phyloP scores from a whole-genome alignment of 768 basidiomycete species.

The Lactarius psammicola region DNA sequence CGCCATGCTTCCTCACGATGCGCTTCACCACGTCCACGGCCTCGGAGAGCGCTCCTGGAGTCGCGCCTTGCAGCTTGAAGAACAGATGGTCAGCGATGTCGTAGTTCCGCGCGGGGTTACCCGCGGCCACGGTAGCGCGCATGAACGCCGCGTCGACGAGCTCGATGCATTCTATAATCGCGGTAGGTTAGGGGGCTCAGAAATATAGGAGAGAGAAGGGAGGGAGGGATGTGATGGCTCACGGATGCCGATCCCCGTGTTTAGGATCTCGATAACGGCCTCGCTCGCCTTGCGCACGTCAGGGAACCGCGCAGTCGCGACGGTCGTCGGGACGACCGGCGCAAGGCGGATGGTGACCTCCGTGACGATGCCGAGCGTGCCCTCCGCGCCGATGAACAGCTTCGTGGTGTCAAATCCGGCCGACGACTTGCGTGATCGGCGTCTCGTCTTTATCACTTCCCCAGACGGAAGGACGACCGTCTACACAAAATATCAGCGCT shows the following conservation, averaged over 20 bases:
- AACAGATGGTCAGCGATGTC: constrained; percentile 60
- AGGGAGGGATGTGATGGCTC: constrained; percentile 32
- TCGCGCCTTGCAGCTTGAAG: constrained; percentile 83
- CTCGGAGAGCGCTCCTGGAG: constrained; percentile 55
- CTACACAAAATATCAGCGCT: constrained; percentile 42
- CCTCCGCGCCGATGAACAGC: constrained; percentile 80
- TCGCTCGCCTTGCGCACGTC: constrained; percentile 70
- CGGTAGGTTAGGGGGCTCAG: neutral
- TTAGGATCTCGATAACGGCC: constrained; percentile 70
- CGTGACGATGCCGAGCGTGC: constrained; percentile 84
- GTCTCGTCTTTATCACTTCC: constrained; percentile 86
- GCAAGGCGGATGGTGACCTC: constrained; percentile 85
- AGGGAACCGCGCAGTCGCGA: constrained; percentile 81
- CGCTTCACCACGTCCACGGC: constrained; percentile 57
- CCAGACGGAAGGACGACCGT: constrained; percentile 89
- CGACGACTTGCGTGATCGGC: constrained; percentile 75
- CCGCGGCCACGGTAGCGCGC: constrained; percentile 56
- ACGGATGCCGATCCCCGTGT: constrained; percentile 76
- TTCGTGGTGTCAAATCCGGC: constrained; percentile 87
- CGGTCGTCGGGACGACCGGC: constrained; percentile 76
- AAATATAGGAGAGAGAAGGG: neutral
- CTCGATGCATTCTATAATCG: constrained; percentile 71
- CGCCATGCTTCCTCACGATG: constrained; percentile 63
- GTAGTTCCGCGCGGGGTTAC: constrained; percentile 38
- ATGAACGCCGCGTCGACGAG: constrained; percentile 74